Base-by-base conservation (phyloP, 2,329 filamentous ascomycete species). In the Grosmannia clavigera region DNA sequence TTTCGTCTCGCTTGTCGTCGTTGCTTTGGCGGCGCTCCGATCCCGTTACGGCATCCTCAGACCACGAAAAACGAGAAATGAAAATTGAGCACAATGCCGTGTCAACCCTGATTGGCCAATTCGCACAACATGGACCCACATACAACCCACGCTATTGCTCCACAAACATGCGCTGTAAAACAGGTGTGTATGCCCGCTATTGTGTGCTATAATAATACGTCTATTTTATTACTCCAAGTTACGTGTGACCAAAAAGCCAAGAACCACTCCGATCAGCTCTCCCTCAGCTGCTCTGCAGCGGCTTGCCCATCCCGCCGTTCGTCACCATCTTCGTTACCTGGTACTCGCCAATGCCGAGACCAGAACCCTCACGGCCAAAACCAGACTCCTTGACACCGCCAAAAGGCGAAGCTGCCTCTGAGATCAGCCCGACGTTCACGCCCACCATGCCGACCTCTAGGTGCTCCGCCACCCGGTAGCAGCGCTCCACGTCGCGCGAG, bases 401-500 rank as follows among this genome's bases (percentile, higher is more conserved):
- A 68, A 94, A 94, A 0, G 81, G 81, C 59, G 79, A 71, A 0
- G 80, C 80, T 12, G 77, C 73, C 62, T 84, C 81, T 2, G 80
- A 82, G 64, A 84, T 80, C 57, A 86, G 62, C 1, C 88, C 88
- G 0, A 87, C 91, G 73, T 92, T 92, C 62, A 92, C 83, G 60
- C 89, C 90, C 1, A 95, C 83, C 90, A 95, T 95, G 58, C 90
- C 90, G 1, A 92, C 88, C 70, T 95, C 87, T 48, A 95, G 75
- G 19, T 79, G 78, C 73, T 88, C 85, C 0, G 84, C 82, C 0
- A 89, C 80, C 55, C 85, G 77, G 66, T 77, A 75, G 33, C 83
- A 78, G 7, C 85, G 74, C 67, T 80, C 76, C 14, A 87, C 63
- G 67, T 88, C 81, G 57, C 75, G 73, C 6, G 82, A 91, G 78